phyloP scores from a whole-genome alignment of 768 basidiomycete species.

The Panaeolus papilionaceus region DNA sequence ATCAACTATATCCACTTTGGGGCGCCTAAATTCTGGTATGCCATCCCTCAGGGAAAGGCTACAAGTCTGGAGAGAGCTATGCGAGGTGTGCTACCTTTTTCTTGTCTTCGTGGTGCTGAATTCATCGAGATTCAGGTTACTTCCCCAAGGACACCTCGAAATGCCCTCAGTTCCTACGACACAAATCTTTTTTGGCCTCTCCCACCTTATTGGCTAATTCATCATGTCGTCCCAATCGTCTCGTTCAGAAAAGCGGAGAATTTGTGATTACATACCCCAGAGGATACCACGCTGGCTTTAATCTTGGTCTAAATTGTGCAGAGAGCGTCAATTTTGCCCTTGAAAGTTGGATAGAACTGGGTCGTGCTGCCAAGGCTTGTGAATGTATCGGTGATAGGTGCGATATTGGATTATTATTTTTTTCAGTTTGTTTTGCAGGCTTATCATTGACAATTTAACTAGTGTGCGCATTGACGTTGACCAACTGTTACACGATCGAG shows the following conservation, averaged over 20 bases:
- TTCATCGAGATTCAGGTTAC: constrained; percentile 57
- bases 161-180: constrained; percentile 94
- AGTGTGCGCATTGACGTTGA: constrained; percentile 97
- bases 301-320: constrained; percentile 94
- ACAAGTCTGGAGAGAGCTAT: constrained; percentile 87
- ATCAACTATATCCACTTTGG: constrained; percentile 99
- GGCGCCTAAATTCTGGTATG: constrained; percentile 97
- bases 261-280: constrained; percentile 95
- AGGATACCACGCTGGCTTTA: constrained; percentile 98
- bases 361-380: constrained; percentile 79
- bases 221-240: constrained; percentile 80
- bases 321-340: constrained; percentile 98
- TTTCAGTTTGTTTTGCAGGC: background rate
- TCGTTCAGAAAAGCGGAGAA: constrained; percentile 94
- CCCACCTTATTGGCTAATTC: constrained; percentile 82
- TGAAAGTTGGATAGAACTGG: constrained; percentile 92
- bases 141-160: constrained; percentile 87
- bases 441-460: constrained; percentile 6
- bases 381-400: constrained; percentile 79
- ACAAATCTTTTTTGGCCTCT: constrained; percentile 95
- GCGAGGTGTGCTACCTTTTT: constrained; percentile 60
- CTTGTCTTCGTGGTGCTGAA: constrained; percentile 15
- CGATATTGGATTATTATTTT: constrained; percentile 11
- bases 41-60: constrained; percentile 88
- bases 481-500: constrained; percentile 74